Evolutionary conservation across 176 grass and related monocot genomes (phyloP), one percentile per base, ranked within the genome.

Genomic region (Urochloa ruziziensis): DNA sequence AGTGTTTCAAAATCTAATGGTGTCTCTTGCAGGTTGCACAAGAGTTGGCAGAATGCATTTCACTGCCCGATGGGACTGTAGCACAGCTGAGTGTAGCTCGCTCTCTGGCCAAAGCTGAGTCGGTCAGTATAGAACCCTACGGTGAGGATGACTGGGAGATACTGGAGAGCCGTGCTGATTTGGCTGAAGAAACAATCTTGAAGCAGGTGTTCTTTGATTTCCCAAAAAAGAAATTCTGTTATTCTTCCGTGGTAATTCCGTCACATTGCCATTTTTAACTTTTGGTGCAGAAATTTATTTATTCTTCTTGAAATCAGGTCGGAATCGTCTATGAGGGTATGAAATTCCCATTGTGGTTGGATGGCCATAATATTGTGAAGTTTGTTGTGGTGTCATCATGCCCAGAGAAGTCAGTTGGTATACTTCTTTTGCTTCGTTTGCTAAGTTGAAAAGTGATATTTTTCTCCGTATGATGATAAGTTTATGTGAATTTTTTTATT

Each of bases 61-160:
- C 93, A 25, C 64, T 98, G 36, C 93, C 70, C 47, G 87, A 98
- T 64, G 65, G 84, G 84, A 85, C 82, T 49, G 71, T 67, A 70
- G 96, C 87, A 33, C 89, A 86, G 48, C 51, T 95, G 33, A 98
- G 88, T 21, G 96, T 85, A 62, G 63, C 90, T 83, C 78, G 91
- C n/a, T 82, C 86, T 63, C 75, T 95, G 40, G 77, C 84, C 69
- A 95, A 91, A 88, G 96, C 96, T 78, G 56, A 60, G 11, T 88
- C 81, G 27, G 93, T 98, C 14, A 78, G 81, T 68, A 95, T 98
- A 81, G 96, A 98, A 67, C 96, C 96, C 6, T 88, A 69, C 47
- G 85, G 87, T 32, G 96, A 94, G 86, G 93, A 98, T 80, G 96
- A 98, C 67, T 98, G 96, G 96, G 96, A 98, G 82, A 98, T 98